A percentile compares a stretch with the other conserved stretches of the same genome.
Conservation (phyloP, 1,284 basidiomycete species). For the Trametes polyzona region DNA sequence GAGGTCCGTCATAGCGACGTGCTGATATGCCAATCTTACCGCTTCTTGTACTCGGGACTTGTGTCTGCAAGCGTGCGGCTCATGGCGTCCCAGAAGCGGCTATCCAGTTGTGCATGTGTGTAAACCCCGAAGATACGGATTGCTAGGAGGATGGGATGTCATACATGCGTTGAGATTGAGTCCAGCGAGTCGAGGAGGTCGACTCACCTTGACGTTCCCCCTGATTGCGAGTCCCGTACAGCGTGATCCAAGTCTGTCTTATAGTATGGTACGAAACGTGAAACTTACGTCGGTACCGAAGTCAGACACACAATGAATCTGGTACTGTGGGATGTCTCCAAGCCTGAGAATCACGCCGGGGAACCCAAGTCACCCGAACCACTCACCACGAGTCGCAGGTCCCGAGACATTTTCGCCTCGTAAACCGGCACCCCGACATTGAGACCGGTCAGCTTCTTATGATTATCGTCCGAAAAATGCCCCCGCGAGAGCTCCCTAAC, state of each 20-base stretch:
- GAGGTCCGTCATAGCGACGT: conserved; percentile 26
- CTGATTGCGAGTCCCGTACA: too few relatives aligned
- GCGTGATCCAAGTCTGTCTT: too few relatives aligned
- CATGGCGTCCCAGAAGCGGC: conserved; percentile 53
- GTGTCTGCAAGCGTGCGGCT: conserved; percentile 46
- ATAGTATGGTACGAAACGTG: too few relatives aligned
- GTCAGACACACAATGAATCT: conserved; percentile 55
- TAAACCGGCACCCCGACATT: conserved; percentile 53
- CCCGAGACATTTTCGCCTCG: conserved; percentile 60
- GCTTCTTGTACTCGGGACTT: conserved; percentile 48
- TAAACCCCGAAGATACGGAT: conserved; percentile 59
- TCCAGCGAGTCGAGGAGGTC: neutral
- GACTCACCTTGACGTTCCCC: neutral
- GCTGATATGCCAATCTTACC: conserved; percentile 33
- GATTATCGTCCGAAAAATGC: conserved; percentile 61
- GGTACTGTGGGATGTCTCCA: conserved; percentile 47
- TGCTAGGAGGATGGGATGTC: conserved; percentile 35
- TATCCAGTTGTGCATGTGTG: conserved; percentile 52
- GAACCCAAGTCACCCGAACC: too few relatives aligned
- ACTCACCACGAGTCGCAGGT: conserved; percentile 56
- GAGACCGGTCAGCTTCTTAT: conserved; percentile 50
- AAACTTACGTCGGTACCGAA: conserved; percentile 45
- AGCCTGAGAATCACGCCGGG: neutral
- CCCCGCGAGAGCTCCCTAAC: conserved; percentile 62
- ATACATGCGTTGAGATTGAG: neutral